Evolutionary conservation across 2,329 filamentous ascomycete genomes (phyloP).

Genomic region (Colletotrichum australisinense): DNA sequence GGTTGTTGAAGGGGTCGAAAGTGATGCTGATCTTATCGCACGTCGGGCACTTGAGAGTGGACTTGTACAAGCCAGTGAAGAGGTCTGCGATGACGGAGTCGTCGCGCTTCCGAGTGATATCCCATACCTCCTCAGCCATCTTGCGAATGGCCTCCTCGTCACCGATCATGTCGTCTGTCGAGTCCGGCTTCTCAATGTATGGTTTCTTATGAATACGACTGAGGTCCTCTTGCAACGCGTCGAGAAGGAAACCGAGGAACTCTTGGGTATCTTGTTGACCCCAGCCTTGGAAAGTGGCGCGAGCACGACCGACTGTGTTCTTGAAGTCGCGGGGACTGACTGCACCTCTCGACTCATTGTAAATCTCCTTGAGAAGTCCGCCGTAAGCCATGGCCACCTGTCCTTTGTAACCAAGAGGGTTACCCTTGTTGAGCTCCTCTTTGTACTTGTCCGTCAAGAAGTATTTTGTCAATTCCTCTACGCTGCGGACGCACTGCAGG

Average conservation of each 20-base stretch:
- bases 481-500: slow-evolving; percentile 91
- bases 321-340: slow-evolving; percentile 88
- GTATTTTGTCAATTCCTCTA: slow-evolving; percentile 93
- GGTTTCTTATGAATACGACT: slow-evolving; percentile 96
- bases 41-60: slow-evolving; percentile 89
- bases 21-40: slow-evolving; percentile 98
- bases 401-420: slow-evolving; percentile 87
- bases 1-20: slow-evolving; percentile 96
- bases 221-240: slow-evolving; percentile 94
- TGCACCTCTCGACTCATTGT: slow-evolving; percentile 75
- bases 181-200: slow-evolving; percentile 97
- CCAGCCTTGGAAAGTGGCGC: slow-evolving; percentile 90
- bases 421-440: slow-evolving; percentile 84
- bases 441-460: slow-evolving; percentile 83
- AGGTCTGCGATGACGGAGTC: slow-evolving; percentile 96
- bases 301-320: slow-evolving; percentile 80
- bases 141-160: slow-evolving; percentile 82
- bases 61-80: slow-evolving; percentile 98
- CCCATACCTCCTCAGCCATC: slow-evolving; percentile 90
- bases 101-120: slow-evolving; percentile 91
- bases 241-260: slow-evolving; percentile 93
- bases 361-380: slow-evolving; percentile 80
- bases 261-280: slow-evolving; percentile 98
- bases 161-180: slow-evolving; percentile 93
- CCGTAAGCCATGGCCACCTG: slow-evolving; percentile 89